Evolutionary conservation across 2,329 filamentous ascomycete species (phyloP), one percentile per base, ranked within the genome.

Genomic region (Nectriaceae sp.): DNA sequence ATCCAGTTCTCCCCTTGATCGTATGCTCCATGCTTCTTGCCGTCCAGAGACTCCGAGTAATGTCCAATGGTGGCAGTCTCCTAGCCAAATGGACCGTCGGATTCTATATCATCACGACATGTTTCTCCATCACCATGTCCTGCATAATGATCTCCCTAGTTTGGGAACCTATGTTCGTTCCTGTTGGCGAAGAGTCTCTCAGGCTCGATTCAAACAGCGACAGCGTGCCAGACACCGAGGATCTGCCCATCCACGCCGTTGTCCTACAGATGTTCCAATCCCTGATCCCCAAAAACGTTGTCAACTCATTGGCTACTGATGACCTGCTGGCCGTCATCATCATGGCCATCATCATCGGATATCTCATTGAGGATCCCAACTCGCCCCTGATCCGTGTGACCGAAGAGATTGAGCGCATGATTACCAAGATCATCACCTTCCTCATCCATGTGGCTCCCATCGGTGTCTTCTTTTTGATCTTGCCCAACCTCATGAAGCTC

Each of bases 381-480:
- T 70, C 67, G 1, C 64, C 68, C 4, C 65, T 80, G 16, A 57
- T 79, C 26, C 66, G 68, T 19, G 72, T 72, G 0, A 63, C 74
- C 3, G 67, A 69, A 21, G 77, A 80, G 57, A 64, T 80, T 29
- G 76, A 80, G 52, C 62, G 62, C 15, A 71, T 80, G 46, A 70
- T 79, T 49, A 72, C 70, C 46, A 66, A 64, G 24, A 62, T 77
- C 54, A 77, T 79, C 52, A 73, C 67, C 1, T 73, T 71, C 40
- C 65, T 80, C 24, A 79, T 80, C 63, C 66, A 75, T 47, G 49
- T 73, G 5, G 76, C 77, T 0, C 77, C 77, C 1, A 66, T 78
- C 22, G 77, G 77, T 55, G 75, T 80, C 44, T 80, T 80, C 63
- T 79, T 76, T 63, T 64, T 79, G 31, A 79, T 80, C 53, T 60